Percentiles rank a stretch among this genome's conserved stretches.
Evolutionary conservation across 257 asterid species (phyloP).

Genomic region (Anisodus acutangulus): DNA sequence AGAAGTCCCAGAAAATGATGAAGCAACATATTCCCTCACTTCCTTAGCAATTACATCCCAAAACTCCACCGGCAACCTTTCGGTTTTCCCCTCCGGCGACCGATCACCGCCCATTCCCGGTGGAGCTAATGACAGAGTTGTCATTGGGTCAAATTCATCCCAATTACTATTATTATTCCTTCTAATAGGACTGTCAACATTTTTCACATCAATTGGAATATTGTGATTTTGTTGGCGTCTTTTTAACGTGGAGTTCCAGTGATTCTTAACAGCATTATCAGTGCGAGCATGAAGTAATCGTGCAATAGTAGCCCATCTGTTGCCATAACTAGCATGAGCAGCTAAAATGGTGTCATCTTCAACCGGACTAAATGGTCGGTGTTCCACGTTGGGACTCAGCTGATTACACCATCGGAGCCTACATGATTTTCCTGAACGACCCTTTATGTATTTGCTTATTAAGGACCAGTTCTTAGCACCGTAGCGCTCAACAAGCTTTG

Average conservation of each 20-base stretch:
- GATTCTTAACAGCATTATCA: constrained; percentile 61
- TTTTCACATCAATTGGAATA: too few relatives aligned
- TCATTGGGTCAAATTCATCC: too few relatives aligned
- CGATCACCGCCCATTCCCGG: too few relatives aligned
- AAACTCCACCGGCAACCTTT: constrained; percentile 52
- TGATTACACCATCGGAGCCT: too few relatives aligned
- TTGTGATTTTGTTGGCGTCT: constrained; percentile 9
- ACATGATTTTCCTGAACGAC: too few relatives aligned
- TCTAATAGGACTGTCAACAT: too few relatives aligned
- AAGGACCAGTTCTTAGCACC: constrained; percentile 56
- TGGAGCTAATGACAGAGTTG: too few relatives aligned
- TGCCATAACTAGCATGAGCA: constrained; percentile 54
- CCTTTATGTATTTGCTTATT: constrained; percentile 44
- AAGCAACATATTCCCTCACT: constrained; percentile 67
- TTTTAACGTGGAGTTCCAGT: not conserved
- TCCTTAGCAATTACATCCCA: constrained; percentile 74
- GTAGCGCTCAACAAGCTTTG: constrained; percentile 38
- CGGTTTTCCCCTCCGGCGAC: constrained; percentile 32
- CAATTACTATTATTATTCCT: too few relatives aligned
- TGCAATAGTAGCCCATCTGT: constrained; percentile 62
- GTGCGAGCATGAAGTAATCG: constrained; percentile 54
- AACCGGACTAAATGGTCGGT: constrained; percentile 44
- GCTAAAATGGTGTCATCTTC: constrained; percentile 52
- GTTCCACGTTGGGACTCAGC: constrained; percentile 48
- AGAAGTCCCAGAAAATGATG: constrained; percentile 55